Conservation (phyloP, 495 filamentous ascomycete genomes). For the Aspergillus cavernicola region DNA sequence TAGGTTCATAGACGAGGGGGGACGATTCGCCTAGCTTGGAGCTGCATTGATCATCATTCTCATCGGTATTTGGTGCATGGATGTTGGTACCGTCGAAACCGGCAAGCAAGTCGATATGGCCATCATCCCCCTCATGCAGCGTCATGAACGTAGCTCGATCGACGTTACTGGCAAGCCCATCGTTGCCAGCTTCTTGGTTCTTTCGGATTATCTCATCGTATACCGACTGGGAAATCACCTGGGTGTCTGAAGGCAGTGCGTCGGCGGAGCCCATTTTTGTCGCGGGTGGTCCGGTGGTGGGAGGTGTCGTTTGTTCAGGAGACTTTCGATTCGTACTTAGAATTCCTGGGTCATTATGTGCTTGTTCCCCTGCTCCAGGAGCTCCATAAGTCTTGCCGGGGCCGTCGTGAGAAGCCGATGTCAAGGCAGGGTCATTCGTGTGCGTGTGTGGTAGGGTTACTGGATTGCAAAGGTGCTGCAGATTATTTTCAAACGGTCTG, state of each 20-base stretch:
- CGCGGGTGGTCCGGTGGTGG: slow-evolving; percentile 9
- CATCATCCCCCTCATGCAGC: slow-evolving; percentile 43
- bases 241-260: slow-evolving; percentile 44
- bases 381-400: slow-evolving; percentile 8
- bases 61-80: slow-evolving; percentile 26
- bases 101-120: slow-evolving; percentile 47
- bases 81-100: slow-evolving; percentile 32
- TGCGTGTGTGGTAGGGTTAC: background rate
- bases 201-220: slow-evolving; percentile 44
- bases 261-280: slow-evolving; percentile 36
- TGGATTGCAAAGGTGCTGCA: background rate
- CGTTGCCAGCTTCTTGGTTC: slow-evolving; percentile 29
- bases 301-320: slow-evolving; percentile 1
- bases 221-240: slow-evolving; percentile 51
- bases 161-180: slow-evolving; percentile 18
- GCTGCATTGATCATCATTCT: slow-evolving; percentile 37
- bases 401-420: background rate
- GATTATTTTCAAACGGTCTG: slow-evolving; percentile 9
- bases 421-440: background rate
- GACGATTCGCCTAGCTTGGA: slow-evolving; percentile 38
- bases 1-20: slow-evolving; percentile 35
- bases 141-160: slow-evolving; percentile 38
- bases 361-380: background rate
- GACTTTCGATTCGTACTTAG: slow-evolving; percentile 8
- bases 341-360: slow-evolving; percentile 20